Base-by-base conservation (phyloP, 2,329 filamentous ascomycete genomes). In the Aspergillus oerlinghausenensis region DNA sequence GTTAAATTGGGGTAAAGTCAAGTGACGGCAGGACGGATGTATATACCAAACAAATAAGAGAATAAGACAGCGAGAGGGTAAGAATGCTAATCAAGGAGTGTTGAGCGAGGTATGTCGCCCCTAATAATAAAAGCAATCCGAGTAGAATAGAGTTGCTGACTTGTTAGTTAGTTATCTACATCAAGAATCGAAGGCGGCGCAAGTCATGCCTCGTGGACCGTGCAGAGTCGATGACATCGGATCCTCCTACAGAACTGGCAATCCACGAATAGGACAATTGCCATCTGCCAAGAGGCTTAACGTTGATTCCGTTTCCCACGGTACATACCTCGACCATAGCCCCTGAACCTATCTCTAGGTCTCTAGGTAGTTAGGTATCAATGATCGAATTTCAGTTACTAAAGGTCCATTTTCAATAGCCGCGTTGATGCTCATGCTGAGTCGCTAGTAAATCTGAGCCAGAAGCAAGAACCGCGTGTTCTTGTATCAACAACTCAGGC, bases 221-320 rank as follows among this genome's bases (percentile, higher is more conserved):
- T 59, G 63, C 63, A 64, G 61, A 61, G 62, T 71, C 67, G 65
- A 73, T 71, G 70, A 70, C 70, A 70, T 71, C 68, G 65, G 63
- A 58, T 60, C 61, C 54, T 60, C 8, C 59, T 55, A 52, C 62
- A 65, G 64, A 60, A 58, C 32, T 35, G 64, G 48, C 52, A 54
- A 67, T 68, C 67, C 60, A 64, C 70, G 65, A 83, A 86, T 47
- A 47, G 21, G 60, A 84, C 80, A 0, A 88, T 87, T 65, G 91
- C 88, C 66, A 59, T 62, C 58, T 57, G 59, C 60, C 63, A 64
- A 64, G 58, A 50, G 19, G n/a, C 29, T 23, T 11, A 51, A 19
- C 29, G 49, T 60, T 49, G 54, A 43, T 54, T 51, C 54, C 54
- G 40, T 48, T 52, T 59, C 51, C 29, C 48, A 51, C 19, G 17